phyloP scores from a whole-genome alignment of 306 rosid genomes.

The Prunus armeniaca region DNA sequence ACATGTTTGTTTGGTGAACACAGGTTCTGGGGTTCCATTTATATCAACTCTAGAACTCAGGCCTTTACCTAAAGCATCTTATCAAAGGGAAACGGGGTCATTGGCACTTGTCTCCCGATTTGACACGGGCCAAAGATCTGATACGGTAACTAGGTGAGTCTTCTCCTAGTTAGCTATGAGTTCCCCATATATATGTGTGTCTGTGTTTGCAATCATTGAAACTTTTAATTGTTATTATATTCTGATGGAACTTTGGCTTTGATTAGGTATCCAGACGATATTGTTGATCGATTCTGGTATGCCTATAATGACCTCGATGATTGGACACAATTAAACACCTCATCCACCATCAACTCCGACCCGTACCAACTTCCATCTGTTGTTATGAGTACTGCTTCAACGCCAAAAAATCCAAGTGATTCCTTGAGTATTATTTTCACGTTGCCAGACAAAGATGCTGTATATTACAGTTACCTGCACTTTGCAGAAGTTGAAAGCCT shows the following conservation, averaged over 20 bases:
- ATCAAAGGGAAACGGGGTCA: constrained; percentile 1
- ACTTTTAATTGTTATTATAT: too few species aligned
- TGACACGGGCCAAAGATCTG: constrained; percentile 7
- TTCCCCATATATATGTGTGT: too few species aligned
- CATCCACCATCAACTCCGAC: background rate
- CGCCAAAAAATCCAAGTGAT: constrained; percentile 5
- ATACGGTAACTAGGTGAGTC: too few species aligned
- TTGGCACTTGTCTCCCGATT: background rate
- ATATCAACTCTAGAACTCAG: constrained; percentile 21
- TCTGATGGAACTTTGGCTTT: too few species aligned
- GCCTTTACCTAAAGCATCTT: constrained; percentile 15
- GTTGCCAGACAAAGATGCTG: background rate
- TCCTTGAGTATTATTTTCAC: constrained; percentile 1
- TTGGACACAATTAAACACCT: too few species aligned
- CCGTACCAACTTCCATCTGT: constrained; percentile 23
- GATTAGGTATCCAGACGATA: too few species aligned
- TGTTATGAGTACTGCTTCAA: constrained; percentile 37
- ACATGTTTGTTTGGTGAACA: constrained; percentile 15
- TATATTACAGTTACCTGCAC: constrained; percentile 22
- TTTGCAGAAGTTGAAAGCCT: constrained; percentile 29
- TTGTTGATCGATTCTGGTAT: too few species aligned
- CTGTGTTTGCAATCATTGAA: too few species aligned
- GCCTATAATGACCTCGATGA: too few species aligned
- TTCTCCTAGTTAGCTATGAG: too few species aligned
- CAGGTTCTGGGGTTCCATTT: constrained; percentile 14